Base-by-base conservation (phyloP, 2,329 filamentous ascomycete species). In the Meredithiella fracta region DNA sequence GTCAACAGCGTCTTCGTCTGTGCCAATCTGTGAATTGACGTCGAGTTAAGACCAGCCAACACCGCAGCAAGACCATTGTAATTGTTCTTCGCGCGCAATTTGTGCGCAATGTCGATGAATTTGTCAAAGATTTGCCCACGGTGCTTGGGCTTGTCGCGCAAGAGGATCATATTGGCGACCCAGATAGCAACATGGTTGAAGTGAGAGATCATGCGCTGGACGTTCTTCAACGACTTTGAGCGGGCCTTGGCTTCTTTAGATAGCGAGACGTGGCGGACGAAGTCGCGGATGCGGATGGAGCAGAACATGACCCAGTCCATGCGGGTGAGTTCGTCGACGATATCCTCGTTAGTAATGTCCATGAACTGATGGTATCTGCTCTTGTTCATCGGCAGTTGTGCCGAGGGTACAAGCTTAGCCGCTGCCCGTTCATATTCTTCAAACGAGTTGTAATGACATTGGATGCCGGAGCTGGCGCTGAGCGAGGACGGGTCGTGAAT, bases 231-330 rank as follows among this genome's bases (percentile, higher is more conserved):
- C 62, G 80, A 84, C 65, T 79, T 83, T 66, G 83, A 87, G 63
- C 81, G 83, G 64, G 86, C 83, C 67, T 86, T 86, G 58, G 85
- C 77, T 47, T 82, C 75, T 0, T 76, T 65, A 0, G 83, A 80
- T 50, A 96, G 72, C 64, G 83, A 92, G 61, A 96, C 90, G 65
- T 96, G 86, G 3, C 92, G 85, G 44, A 97, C 85, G 51, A 97
- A 80, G 68, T 98, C 92, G 58, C 92, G 86, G 56, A 94, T 86
- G 25, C 88, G 82, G 60, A 97, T 95, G 1, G 89, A 90, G 54
- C 86, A 94, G 67, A 96, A 97, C 85, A 97, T 92, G 67, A 94
- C 82, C 91, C 91, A 97, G 69, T 98, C 92, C 56, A 98, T 94
- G 59, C 91, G 78, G 3, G 92, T 97, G 64, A 98, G 77, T 67